Conservation (phyloP, 1,284 basidiomycete genomes). For the Malassezia cuniculi region DNA sequence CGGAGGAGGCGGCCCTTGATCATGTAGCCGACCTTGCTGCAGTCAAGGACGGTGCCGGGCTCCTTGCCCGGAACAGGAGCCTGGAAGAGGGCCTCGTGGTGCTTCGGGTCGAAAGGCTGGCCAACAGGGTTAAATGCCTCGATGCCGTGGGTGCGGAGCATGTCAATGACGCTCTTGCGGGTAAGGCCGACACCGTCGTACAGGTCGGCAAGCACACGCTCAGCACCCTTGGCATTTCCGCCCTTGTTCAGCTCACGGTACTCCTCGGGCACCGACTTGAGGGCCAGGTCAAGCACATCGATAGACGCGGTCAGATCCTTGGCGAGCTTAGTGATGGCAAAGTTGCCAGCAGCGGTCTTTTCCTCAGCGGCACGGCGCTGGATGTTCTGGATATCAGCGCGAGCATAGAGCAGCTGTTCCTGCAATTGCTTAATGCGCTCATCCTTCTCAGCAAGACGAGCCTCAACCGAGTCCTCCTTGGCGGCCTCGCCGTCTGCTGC, state of each 20-base stretch:
- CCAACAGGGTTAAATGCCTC: slow-evolving; percentile 81
- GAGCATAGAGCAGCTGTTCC: slow-evolving; percentile 39
- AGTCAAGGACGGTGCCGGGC: slow-evolving; percentile 78
- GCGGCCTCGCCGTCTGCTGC: slow-evolving; percentile 29
- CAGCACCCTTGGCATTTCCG: slow-evolving; percentile 35
- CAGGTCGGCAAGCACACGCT: slow-evolving; percentile 30
- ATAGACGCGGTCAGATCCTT: slow-evolving; percentile 75
- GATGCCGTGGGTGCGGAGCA: slow-evolving; percentile 79
- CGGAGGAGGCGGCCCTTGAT: slow-evolving; percentile 57
- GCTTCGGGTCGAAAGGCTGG: slow-evolving; percentile 83
- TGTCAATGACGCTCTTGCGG: slow-evolving; percentile 73
- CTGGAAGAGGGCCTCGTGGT: slow-evolving; percentile 88
- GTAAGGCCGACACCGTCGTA: slow-evolving; percentile 83
- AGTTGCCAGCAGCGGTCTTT: slow-evolving; percentile 80
- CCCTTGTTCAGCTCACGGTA: slow-evolving; percentile 40
- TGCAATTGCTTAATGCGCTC: slow-evolving; percentile 41
- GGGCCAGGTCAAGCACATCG: slow-evolving; percentile 77
- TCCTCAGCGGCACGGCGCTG: slow-evolving; percentile 79
- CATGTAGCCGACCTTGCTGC: slow-evolving; percentile 68
- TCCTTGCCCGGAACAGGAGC: slow-evolving; percentile 73
- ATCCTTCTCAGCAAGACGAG: slow-evolving; percentile 41
- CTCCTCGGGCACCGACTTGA: slow-evolving; percentile 60
- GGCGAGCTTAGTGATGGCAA: slow-evolving; percentile 82
- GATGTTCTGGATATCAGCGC: slow-evolving; percentile 85
- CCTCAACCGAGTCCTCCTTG: slow-evolving; percentile 18